These are phyloP conservation scores for Aspergillus sp. DNA, from an alignment of 2,329 filamentous ascomycete species.

Conservation along the genomic window DNA sequence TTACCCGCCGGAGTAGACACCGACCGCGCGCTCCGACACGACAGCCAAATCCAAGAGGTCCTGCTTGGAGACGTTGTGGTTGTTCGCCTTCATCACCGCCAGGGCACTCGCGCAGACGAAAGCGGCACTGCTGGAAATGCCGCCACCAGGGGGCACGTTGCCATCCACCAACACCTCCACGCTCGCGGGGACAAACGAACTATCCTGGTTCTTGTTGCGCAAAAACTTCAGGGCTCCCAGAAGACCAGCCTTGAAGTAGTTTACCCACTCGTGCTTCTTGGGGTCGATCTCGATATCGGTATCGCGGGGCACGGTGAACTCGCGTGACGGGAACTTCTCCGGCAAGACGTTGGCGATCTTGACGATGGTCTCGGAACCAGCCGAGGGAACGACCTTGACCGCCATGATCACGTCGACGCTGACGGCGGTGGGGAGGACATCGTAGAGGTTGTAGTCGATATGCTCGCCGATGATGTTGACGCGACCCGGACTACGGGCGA, in stretches of 20 bases:
- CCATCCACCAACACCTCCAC: constrained; percentile 91
- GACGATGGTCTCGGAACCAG: constrained; percentile 57
- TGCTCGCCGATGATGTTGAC: constrained; percentile 99
- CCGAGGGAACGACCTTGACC: constrained; percentile 53
- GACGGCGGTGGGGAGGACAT: constrained; percentile 93
- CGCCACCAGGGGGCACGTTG: constrained; percentile 86
- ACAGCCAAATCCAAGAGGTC: constrained; percentile 90
- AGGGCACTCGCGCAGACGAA: constrained; percentile 89
- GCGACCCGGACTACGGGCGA: constrained; percentile 85
- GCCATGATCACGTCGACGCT: constrained; percentile 88
- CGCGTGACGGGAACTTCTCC: constrained; percentile 69
- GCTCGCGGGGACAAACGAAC: constrained; percentile 64
- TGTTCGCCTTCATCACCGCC: constrained; percentile 83
- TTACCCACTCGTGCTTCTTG: constrained; percentile 87
- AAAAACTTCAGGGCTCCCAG: constrained; percentile 77
- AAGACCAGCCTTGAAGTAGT: constrained; percentile 95
- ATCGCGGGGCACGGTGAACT: constrained; percentile 67
- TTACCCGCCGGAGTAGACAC: constrained; percentile 92
- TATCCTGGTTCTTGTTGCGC: constrained; percentile 60
- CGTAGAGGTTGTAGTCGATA: constrained; percentile 97
- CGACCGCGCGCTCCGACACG: constrained; percentile 88
- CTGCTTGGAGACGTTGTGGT: constrained; percentile 81
- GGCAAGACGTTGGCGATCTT: constrained; percentile 76
- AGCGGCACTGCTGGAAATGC: constrained; percentile 88
- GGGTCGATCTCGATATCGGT: constrained; percentile 76